Base-by-base conservation (phyloP, 257 asterid genomes). In the Cordia subcordata region DNA sequence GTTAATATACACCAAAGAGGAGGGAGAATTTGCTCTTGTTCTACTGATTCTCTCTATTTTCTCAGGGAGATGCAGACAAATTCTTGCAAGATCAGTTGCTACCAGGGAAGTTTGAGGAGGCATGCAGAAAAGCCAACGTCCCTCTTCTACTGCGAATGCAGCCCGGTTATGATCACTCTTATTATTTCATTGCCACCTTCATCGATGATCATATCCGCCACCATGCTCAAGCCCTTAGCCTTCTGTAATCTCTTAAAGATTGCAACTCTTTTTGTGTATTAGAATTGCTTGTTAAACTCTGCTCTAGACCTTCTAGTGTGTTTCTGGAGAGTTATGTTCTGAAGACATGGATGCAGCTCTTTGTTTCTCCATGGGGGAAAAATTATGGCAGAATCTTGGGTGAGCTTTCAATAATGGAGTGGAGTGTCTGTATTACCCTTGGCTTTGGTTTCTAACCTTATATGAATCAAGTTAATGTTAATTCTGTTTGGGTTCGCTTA, bases 141-240 rank as follows among this genome's bases (percentile, higher is more conserved):
- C 97, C 97, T 17, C 73, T 88, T 19, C 68, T 81, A 56, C 63
- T 92, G 58, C 80, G 96, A 39, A 51, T 79, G 77, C 99, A 86
- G 58, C 91, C 95, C 20, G 99, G 99, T 63, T 92, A 88, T 21
- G 99, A 92, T 58, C 99, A 92, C 82, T 88, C 99, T 18, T 92
- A 81, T 83, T 79, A 65, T 66, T 88, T 82, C 81, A 84, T 92
- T 4, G 69, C 96, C 40, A 79, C 95, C 59, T 92, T 92, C 62
- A 75, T 92, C 3, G 99, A 92, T 33, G 99, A 92, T 50, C 99
- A 92, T 68, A 75, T 92, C 56, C 84, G 65, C 22, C 96, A 92
- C 80, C 99, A 92, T 50, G 93, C 94, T 62, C 96, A 92, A 68
- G 91, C 96, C 8, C 91, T 92, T 62, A 74, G 66, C n/a, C 79